These are phyloP conservation scores for Trichoderma asperellum DNA, from an alignment of 2,329 filamentous ascomycete species.

Conservation along the genomic window DNA sequence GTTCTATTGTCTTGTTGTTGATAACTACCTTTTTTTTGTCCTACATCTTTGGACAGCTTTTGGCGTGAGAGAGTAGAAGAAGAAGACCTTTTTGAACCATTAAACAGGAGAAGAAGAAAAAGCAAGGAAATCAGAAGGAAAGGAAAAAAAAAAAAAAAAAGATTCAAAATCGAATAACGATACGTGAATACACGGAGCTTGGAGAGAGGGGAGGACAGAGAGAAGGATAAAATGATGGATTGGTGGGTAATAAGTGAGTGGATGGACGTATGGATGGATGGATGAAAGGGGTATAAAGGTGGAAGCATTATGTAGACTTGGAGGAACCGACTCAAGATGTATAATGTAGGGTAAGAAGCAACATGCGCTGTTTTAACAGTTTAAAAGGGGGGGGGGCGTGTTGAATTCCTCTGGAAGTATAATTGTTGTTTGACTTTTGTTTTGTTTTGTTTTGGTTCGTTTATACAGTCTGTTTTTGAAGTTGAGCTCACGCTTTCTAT, in stretches of 20 bases:
- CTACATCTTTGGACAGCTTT: not conserved
- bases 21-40: not conserved
- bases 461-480: no score
- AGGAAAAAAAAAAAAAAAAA: not conserved
- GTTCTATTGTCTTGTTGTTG: not conserved
- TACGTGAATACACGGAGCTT: not conserved
- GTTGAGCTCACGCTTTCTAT: not conserved
- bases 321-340: not conserved
- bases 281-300: constrained; percentile 3
- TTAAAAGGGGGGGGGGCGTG: not conserved
- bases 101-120: not conserved
- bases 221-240: not conserved
- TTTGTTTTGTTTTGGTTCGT: not conserved
- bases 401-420: not conserved
- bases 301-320: constrained; percentile 20
- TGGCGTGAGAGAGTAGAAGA: constrained; percentile 20
- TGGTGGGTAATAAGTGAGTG: not conserved
- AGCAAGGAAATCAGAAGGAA: no score
- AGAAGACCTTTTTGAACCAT: not conserved
- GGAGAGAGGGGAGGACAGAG: not conserved
- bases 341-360: not conserved
- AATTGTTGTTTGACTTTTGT: not conserved
- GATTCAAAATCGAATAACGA: not conserved
- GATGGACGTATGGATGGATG: not conserved
- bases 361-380: not conserved